Base-by-base conservation (phyloP, 352 stramenopile species). In the Thalassiosira mediterranea region DNA sequence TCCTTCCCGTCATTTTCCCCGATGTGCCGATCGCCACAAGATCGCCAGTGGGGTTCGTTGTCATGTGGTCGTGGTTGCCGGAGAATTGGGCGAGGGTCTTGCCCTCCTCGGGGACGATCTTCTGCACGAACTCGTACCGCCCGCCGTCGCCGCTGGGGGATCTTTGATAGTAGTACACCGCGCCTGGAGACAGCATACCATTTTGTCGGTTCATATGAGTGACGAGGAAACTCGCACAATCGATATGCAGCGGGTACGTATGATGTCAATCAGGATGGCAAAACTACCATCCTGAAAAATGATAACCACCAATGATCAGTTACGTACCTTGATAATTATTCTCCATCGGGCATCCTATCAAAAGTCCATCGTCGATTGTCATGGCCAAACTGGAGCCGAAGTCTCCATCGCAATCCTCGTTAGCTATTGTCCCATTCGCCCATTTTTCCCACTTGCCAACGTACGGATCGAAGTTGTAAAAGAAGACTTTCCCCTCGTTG, bases 311-410 rank as follows among this genome's bases (percentile, higher is more conserved):
- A n/a, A n/a, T n/a, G n/a, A n/a, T n/a, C n/a, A n/a, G n/a, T n/a
- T n/a, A n/a, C n/a, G n/a, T n/a, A n/a, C n/a, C n/a, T n/a, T n/a
- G n/a, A n/a, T n/a, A n/a, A n/a, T n/a, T n/a, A n/a, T n/a, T n/a
- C n/a, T n/a, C n/a, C n/a, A n/a, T n/a, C n/a, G 31, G 52, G 1
- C 52, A 62, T 4, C 52, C 29, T 48, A 62, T 21, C 26, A 62
- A 47, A 8, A 62, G 7, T 3, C 52, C 52, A 28, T 62, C 17
- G 0, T 62, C n/a, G 2, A 29, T 0, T 28, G 52, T 62, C 28
- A 62, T 48, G n/a, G 52, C 31, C 3, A 62, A 34, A 47, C 52
- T 62, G 31, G 52, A 23, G 19, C 52, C 52, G 48, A 62, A 62
- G 15, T 26, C n/a, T 15, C 52, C 28, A 47, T 62, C 52, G 23